Evolutionary conservation across 1,139 yeast species (phyloP), one percentile per base, ranked within the genome.

Genomic region (Yamadazyma atmosphaerica): DNA sequence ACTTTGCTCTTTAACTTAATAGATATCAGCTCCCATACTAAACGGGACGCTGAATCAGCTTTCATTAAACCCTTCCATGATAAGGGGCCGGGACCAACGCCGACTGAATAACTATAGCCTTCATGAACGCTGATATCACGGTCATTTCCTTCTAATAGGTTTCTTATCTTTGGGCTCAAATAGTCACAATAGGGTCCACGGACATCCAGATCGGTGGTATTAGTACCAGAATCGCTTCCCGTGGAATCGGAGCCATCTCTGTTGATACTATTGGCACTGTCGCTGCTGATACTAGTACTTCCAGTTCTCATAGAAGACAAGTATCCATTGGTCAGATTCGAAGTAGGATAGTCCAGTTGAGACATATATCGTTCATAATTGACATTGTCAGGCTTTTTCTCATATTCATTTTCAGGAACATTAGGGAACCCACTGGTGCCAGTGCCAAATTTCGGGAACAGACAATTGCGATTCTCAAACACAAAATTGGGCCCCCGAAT

Each of bases 71-170:
- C 33, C 19, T 19, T 30, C 33, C 33, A 30, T 9, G 24, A 11
- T 4, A 28, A 19, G 8, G 33, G 33, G 12, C 33, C 24, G 5
- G 5, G 4, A 30, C n/a, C n/a, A n/a, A n/a, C 14, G 11, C 17
- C 23, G 12, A 6, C 10, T 12, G n/a, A n/a, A n/a, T n/a, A n/a
- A 6, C 15, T 5, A 30, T 19, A 18, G 3, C 33, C 33, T 12
- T 30, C 33, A 19, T 30, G 19, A n/a, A 30, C 8, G n/a, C 18
- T 30, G n/a, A 18, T n/a, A 12, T 30, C 33, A 19, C n/a, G 9
- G 14, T 30, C 33, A 7, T 30, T 18, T 9, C 12, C 24, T 19
- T 30, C 9, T 3, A 30, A 13, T n/a, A 30, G 18, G 8, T 4
- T 15, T 12, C 18, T 18, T 7, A 30, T 12, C n/a, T 30, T 9